Evolutionary conservation across 2,329 filamentous ascomycete species (phyloP), one percentile per base, ranked within the genome.

Genomic region (Nothopassalora personata): DNA sequence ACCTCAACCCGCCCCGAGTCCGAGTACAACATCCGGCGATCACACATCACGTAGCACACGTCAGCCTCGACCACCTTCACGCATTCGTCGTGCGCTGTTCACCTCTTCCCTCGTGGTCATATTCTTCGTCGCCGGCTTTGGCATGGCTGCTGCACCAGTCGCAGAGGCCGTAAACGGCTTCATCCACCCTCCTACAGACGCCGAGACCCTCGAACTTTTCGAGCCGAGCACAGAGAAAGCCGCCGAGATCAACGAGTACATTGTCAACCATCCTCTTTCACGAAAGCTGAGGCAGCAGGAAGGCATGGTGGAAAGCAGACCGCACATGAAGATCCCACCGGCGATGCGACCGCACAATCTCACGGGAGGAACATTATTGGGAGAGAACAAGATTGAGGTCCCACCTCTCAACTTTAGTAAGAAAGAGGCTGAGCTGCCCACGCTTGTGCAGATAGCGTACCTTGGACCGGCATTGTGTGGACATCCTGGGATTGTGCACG

Each of bases 401-500:
- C 92, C 93, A 3, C 91, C 93, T 1, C 81, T 90, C 49, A 83
- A 85, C 5, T 97, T 92, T 81, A 81, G 78, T 56, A 88, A 94
- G 66, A 66, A 67, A 52, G 61, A 66, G n/a, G 81, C 83, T 23
- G 83, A 81, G 30, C 88, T 90, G 55, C 71, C 71, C 3, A 60
- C 59, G 5, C 72, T 77, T 46, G 84, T 92, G 5, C 84, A 86
- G 13, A 82, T 97, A 46, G 82, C 86, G 55, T 92, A 92, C 71
- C 81, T 96, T 0, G 93, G 93, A 1, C 76, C 81, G 2, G 86
- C 90, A 67, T 78, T 97, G 45, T 97, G 91, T 71, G 93, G 93
- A 1, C 92, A 97, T 73, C 89, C 90, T 5, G 91, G 89, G 2
- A 90, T 97, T 62, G 83, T 97, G 6, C 94, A 97, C 73, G 93